phyloP scores from a whole-genome alignment of 176 grass and related monocot species.

The Carex littledalei region DNA sequence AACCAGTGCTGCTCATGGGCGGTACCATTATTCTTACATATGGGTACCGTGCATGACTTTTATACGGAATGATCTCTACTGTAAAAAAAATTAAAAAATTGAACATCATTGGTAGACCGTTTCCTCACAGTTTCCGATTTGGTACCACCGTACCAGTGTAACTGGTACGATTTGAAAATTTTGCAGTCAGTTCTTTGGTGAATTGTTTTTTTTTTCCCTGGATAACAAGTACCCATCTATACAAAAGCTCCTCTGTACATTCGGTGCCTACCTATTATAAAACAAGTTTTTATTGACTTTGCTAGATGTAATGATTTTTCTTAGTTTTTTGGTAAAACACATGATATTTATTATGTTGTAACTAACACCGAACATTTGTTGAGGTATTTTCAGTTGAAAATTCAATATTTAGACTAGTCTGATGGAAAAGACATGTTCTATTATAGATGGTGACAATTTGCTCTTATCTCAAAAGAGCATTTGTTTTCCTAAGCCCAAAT shows the following conservation, averaged over 20 bases:
- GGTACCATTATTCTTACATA: neutral
- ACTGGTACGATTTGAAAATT: neutral
- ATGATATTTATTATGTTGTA: neutral
- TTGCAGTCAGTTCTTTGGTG: neutral
- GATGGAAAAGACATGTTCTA: neutral
- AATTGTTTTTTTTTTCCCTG: neutral
- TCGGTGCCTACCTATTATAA: neutral
- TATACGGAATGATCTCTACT: neutral
- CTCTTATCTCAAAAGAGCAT: neutral
- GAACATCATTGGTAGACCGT: neutral
- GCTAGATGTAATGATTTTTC: neutral
- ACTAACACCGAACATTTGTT: neutral
- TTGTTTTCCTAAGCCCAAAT: neutral
- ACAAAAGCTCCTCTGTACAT: neutral
- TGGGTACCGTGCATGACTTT: neutral
- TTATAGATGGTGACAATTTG: constrained; percentile 3
- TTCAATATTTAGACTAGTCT: constrained; percentile 1
- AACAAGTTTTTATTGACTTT: neutral
- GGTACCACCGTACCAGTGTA: neutral
- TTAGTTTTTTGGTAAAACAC: neutral
- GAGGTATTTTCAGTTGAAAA: neutral
- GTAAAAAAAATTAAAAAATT: neutral
- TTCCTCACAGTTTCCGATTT: neutral
- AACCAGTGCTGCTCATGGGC: neutral
- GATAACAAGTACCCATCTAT: neutral